Evolutionary conservation across 768 basidiomycete species (phyloP), one percentile per base, ranked within the genome.

Genomic region (Strobilomyces confusus): DNA sequence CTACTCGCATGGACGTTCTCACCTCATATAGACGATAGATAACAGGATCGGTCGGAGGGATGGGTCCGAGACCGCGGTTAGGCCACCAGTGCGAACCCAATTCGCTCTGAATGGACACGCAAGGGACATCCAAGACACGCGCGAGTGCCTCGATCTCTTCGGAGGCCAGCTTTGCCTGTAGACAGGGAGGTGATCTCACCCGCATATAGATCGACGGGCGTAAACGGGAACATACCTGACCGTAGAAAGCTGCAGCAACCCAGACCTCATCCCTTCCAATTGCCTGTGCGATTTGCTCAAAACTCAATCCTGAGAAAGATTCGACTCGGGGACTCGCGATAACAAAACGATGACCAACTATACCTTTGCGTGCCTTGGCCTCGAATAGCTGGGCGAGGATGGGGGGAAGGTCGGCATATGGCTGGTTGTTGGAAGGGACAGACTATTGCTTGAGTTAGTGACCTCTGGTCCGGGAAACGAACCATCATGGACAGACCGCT

Each of bases 1-100:
- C 8, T 19, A 13, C 5, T 17, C 25, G 34, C 20, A 43, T n/a
- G 49, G 15, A 29, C 7, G 13, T 52, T 70, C 37, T 56, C 14
- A 85, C 86, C 80, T 92, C 90, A 61, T 84, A 92, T 53, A 93
- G 71, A 30, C 90, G 82, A 68, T 92, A 92, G 58, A 92, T 75
- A 20, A 91, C 80, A 22, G 89, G 89, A 58, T 92, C 89, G 1
- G 79, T 82, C 1, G 89, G 90, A 1, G 87, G 86, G 50, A 81
- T 74, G 3, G 87, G 81, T 8, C 84, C 84, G 23, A 88, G 68
- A 41, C 73, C 74, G 49, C 90, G 86, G 59, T 82, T 80, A 11
- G 90, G 90, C 77, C 77, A 89, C 86, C 87, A 90, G 33, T 83
- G 77, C 13, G 73, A 69, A 29, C 86, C 87, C 17, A 89, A 60